Percentiles rank a stretch among this genome's conserved stretches.
phyloP scores from a whole-genome alignment of 805 yeast genomes.

The Torulaspora gathmanii region DNA sequence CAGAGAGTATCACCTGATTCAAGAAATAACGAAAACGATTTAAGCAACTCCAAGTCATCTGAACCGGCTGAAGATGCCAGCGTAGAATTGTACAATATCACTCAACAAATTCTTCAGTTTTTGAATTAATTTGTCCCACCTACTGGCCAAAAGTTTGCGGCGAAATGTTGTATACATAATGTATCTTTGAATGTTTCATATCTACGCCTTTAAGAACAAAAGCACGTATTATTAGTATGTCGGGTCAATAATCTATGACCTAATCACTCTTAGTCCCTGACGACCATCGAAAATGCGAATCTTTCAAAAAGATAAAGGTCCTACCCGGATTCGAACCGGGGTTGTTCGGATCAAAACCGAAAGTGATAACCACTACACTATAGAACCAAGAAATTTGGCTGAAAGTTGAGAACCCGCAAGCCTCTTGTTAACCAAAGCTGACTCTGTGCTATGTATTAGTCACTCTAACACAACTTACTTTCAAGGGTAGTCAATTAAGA shows the following conservation, averaged over 20 bases:
- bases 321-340: conserved; percentile 85
- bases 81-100: conserved; percentile 58
- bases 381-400: conserved; percentile 30
- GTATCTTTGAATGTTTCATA: background rate
- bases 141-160: conserved; percentile 1
- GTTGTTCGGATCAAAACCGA: conserved; percentile 78
- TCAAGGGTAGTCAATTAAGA: no score
- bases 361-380: conserved; percentile 80
- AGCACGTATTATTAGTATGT: conserved; percentile 3
- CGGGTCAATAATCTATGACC: background rate
- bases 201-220: conserved; percentile 1
- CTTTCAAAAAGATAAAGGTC: conserved; percentile 41
- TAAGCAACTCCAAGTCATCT: conserved; percentile 22
- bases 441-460: no score
- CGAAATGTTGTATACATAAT: conserved; percentile 2
- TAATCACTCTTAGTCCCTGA: background rate
- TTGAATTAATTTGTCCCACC: conserved; percentile 19
- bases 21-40: conserved; percentile 23
- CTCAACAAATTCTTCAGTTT: conserved; percentile 60
- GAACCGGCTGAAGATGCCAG: conserved; percentile 57
- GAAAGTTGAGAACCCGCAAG: no score
- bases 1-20: conserved; percentile 28
- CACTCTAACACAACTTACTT: no score
- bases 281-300: no score
- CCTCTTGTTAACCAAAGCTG: no score